A percentile compares a stretch with the other conserved stretches of the same genome.
Conservation (phyloP, 2,329 filamentous ascomycete species). For the Colletotrichum sp. region DNA sequence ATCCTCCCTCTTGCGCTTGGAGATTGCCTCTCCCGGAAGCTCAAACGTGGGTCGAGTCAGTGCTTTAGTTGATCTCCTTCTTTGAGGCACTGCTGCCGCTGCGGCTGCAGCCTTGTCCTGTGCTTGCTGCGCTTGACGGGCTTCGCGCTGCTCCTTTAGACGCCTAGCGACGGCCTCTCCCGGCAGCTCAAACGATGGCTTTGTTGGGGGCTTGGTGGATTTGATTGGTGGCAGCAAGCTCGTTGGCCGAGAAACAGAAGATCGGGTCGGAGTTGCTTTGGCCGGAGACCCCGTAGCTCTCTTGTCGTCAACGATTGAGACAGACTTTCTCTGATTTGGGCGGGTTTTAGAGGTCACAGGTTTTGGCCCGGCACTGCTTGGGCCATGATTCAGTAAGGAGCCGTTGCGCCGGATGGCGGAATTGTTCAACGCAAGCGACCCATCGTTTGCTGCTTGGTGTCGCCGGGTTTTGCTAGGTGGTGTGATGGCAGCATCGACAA, state of each 20-base stretch:
- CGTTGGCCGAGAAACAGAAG: constrained; percentile 37
- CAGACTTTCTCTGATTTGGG: constrained; percentile 45
- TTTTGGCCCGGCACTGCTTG: constrained; percentile 48
- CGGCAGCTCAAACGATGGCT: constrained; percentile 65
- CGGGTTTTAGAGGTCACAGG: constrained; percentile 36
- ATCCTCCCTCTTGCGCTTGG: constrained; percentile 59
- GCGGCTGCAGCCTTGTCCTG: constrained; percentile 21
- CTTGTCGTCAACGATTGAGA: constrained; percentile 33
- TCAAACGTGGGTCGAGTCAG: constrained; percentile 63
- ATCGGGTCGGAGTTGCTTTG: constrained; percentile 25
- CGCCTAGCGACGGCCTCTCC: constrained; percentile 65
- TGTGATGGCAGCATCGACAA: constrained; percentile 45
- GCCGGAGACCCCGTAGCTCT: constrained; percentile 20
- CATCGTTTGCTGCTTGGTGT: not conserved
- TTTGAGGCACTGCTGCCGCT: constrained; percentile 39
- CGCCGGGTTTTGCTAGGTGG: constrained; percentile 27
- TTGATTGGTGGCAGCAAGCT: constrained; percentile 54
- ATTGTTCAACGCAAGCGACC: not conserved
- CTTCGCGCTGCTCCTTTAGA: constrained; percentile 63
- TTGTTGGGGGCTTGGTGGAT: constrained; percentile 59
- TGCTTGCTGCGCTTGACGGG: constrained; percentile 48
- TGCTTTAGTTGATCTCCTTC: constrained; percentile 56
- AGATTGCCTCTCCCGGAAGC: constrained; percentile 67
- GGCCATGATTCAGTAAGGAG: constrained; percentile 25
- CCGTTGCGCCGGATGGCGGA: not conserved